phyloP scores from a whole-genome alignment of 305 asterid species.

The Coffea humblotiana region DNA sequence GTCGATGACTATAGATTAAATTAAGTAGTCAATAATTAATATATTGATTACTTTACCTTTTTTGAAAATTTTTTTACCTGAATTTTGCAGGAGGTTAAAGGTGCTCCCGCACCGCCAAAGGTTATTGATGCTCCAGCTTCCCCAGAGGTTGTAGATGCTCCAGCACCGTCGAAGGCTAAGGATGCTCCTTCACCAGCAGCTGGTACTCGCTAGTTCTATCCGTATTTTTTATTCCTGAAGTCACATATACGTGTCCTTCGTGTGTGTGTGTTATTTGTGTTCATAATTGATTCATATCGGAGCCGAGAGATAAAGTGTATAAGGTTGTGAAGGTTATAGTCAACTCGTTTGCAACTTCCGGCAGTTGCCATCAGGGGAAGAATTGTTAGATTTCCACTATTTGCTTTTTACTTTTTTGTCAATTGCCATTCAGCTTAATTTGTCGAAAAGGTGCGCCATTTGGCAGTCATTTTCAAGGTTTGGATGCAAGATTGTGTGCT shows the following conservation, averaged over 20 bases:
- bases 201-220: slow-evolving; percentile 3
- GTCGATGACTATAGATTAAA: background rate
- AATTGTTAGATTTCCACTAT: background rate
- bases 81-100: slow-evolving; percentile 20
- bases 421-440: background rate
- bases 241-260: background rate
- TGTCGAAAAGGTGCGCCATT: background rate
- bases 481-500: background rate
- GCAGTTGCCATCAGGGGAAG: background rate
- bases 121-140: slow-evolving; percentile 6
- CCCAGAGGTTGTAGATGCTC: background rate
- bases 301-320: background rate
- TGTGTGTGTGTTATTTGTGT: background rate
- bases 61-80: background rate
- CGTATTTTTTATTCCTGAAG: background rate
- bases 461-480: background rate
- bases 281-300: background rate
- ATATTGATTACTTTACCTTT: too few species aligned
- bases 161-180: background rate
- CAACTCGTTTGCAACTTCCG: background rate
- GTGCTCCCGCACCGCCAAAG: slow-evolving; percentile 5
- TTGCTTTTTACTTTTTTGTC: background rate
- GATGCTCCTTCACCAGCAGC: slow-evolving; percentile 2
- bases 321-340: background rate
- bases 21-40: background rate